Percentiles rank a stretch among this genome's conserved stretches.
These are phyloP conservation scores for Gonapodya prolifera DNA, from an alignment of 192 early-diverging fungal species.

Conservation along the genomic window DNA sequence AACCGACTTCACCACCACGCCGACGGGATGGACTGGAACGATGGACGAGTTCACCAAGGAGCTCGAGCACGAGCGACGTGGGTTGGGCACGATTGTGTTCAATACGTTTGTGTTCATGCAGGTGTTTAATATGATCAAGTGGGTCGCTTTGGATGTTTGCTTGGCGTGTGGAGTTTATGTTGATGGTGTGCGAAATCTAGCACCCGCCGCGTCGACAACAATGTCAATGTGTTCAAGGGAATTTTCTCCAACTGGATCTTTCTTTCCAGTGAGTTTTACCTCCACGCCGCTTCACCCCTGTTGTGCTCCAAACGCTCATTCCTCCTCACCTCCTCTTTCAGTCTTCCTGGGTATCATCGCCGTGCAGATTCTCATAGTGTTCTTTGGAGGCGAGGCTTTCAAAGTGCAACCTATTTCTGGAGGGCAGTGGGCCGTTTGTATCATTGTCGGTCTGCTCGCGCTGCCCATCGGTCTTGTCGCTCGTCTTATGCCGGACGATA, in stretches of 20 bases:
- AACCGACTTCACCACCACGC: neutral
- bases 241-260: conserved; percentile 71
- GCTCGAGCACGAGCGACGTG: neutral
- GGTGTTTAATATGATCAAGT: conserved; percentile 6
- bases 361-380: too few species aligned
- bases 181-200: conserved; percentile 10
- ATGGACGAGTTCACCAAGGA: neutral
- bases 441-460: conserved; percentile 21
- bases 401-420: conserved; percentile 43
- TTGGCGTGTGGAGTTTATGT: too few species aligned
- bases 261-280: conserved; percentile 57
- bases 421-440: conserved; percentile 70
- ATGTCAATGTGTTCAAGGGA: conserved; percentile 78
- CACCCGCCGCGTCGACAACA: conserved; percentile 58
- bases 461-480: conserved; percentile 34
- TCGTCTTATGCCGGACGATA: conserved; percentile 83
- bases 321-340: neutral
- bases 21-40: neutral
- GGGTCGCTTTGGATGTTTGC: too few species aligned
- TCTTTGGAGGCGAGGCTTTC: neutral
- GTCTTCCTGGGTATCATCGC: too few species aligned
- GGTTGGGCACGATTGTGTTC: neutral
- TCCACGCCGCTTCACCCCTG: too few species aligned
- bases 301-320: conserved; percentile 73
- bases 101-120: conserved; percentile 2